Conservation (phyloP, 1,284 basidiomycete genomes). For the Sporisorium exsertum region DNA sequence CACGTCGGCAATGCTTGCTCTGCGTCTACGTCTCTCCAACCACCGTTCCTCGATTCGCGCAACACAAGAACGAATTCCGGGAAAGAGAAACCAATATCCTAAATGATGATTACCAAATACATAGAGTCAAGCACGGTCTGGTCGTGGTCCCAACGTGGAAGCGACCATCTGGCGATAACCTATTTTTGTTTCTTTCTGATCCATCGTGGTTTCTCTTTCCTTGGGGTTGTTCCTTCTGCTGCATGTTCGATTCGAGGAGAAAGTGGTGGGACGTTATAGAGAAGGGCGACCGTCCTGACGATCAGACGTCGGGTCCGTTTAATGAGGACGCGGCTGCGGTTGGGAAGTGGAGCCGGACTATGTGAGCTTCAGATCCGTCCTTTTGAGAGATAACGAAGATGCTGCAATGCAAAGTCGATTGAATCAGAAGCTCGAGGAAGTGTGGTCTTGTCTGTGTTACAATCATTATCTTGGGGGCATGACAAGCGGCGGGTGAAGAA, state of each 20-base stretch:
- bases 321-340: neutral
- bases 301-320: neutral
- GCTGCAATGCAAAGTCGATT: neutral
- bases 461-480: no score
- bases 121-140: constrained; percentile 57
- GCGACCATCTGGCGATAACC: constrained; percentile 52
- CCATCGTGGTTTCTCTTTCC: neutral
- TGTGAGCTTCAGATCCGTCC: neutral
- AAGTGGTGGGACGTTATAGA: neutral
- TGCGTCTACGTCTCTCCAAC: neutral
- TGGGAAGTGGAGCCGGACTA: neutral
- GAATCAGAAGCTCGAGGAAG: neutral
- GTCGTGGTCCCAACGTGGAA: constrained; percentile 56
- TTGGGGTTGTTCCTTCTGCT: neutral
- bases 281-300: neutral
- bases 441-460: constrained; percentile 4
- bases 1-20: neutral
- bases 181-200: constrained; percentile 43
- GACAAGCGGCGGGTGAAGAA: neutral
- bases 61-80: neutral
- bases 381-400: neutral
- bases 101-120: constrained; percentile 54
- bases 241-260: neutral
- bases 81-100: neutral
- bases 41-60: neutral